phyloP scores from a whole-genome alignment of 83 land plant species.

The Diphasiastrum complanatum region DNA sequence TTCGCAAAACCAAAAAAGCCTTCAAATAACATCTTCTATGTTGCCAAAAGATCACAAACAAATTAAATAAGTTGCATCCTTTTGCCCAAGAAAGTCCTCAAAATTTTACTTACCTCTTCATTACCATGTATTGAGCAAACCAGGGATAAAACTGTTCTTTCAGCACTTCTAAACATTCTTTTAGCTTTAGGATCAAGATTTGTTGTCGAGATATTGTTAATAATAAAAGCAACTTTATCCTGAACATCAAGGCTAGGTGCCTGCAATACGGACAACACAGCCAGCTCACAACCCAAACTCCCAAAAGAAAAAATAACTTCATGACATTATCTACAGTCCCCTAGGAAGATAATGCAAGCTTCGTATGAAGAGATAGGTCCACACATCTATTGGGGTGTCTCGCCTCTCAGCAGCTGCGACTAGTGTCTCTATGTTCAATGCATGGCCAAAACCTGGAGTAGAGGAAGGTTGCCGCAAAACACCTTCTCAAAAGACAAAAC shows the following conservation, averaged over 20 bases:
- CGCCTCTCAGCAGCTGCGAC: slow-evolving; percentile 94
- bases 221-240: slow-evolving; percentile 81
- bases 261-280: slow-evolving; percentile 32
- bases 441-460: slow-evolving; percentile 80
- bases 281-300: slow-evolving; percentile 6
- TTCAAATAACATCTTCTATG: too few relatives aligned
- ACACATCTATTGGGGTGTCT: slow-evolving; percentile 80
- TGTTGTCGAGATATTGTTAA: slow-evolving; percentile 70
- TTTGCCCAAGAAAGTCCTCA: too few relatives aligned
- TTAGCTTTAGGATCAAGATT: slow-evolving; percentile 83
- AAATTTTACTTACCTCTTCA: slow-evolving; percentile 87
- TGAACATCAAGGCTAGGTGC: slow-evolving; percentile 72
- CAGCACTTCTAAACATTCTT: slow-evolving; percentile 69
- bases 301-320: neutral
- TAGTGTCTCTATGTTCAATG: slow-evolving; percentile 89
- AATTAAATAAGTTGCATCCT: too few relatives aligned
- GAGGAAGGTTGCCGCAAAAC: slow-evolving; percentile 32
- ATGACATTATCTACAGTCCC: neutral
- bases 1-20: too few relatives aligned
- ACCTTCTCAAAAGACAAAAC: slow-evolving; percentile 16
- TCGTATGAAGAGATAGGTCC: neutral
- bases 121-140: slow-evolving; percentile 98
- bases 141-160: slow-evolving; percentile 77
- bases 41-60: too few relatives aligned
- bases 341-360: neutral